Base-by-base conservation (phyloP, 1,284 basidiomycete species). In the Somion occarium region DNA sequence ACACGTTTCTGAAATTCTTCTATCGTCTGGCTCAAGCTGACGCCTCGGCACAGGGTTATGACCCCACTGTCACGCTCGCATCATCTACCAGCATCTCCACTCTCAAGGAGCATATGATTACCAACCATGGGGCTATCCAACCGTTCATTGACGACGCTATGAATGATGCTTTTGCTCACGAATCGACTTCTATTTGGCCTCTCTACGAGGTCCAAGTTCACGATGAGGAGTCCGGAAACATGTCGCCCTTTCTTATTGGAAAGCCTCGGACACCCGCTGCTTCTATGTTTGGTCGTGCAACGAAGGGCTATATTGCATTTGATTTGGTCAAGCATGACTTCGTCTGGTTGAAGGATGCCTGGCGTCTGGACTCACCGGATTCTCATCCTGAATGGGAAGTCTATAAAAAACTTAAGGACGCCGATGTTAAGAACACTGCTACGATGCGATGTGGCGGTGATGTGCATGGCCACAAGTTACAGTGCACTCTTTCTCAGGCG, bases 281-380 rank as follows among this genome's bases (percentile, higher is more conserved):
- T 24, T 48, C 45, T 2, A 39, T 47, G 1, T 44, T 27, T 7
- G 53, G 53, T 2, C 53, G 51, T 12, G 24, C 26, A 1, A 54
- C 51, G 5, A 51, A 42, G 19, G 46, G 46, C 2, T 54, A 39
- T 38, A 46, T 52, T 15, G 53, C 53, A 12, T 52, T 34, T 27
- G 50, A 53, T 20, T 54, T 15, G 30, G 26, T 5, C 51, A 50
- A 38, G n/a, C n/a, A n/a, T n/a, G n/a, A n/a, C n/a, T n/a, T n/a
- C n/a, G n/a, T n/a, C n/a, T n/a, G n/a, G n/a, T 11, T 56, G 19
- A 56, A 54, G 49, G 55, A 56, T 38, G 27, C 19, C 4, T 56
- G 55, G 55, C 18, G 47, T 2, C 19, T 25, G 5, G 48, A 41
- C 22, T 43, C 43, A 46, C 49, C 18, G 53, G 25, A 12, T n/a